phyloP scores from a whole-genome alignment of 305 asterid genomes.

The Nicotiana rustica region DNA sequence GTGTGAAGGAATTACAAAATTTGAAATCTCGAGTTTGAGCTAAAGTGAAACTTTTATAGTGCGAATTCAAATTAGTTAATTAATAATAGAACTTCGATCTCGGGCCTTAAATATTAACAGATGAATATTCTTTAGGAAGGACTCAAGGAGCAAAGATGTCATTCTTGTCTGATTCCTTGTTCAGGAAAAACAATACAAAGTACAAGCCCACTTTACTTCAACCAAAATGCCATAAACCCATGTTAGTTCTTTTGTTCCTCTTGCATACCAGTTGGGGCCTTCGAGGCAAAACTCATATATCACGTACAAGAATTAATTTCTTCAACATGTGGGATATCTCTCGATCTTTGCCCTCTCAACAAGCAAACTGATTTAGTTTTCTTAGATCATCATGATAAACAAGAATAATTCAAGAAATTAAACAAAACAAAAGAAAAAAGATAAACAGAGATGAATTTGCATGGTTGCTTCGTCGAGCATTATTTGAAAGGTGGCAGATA shows the following conservation, averaged over 20 bases:
- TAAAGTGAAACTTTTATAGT: too few relatives aligned
- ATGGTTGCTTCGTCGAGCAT: too few relatives aligned
- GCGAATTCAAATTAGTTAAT: background rate
- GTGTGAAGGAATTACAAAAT: too few relatives aligned
- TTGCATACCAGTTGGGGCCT: background rate
- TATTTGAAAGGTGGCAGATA: too few relatives aligned
- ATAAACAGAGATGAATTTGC: background rate
- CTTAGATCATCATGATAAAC: background rate
- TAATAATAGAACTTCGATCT: background rate
- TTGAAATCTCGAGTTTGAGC: too few relatives aligned
- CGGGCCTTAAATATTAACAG: background rate
- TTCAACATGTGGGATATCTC: background rate
- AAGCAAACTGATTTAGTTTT: background rate
- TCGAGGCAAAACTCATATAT: background rate
- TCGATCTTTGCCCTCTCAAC: background rate
- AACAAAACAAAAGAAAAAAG: too few relatives aligned
- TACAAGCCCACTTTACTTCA: background rate
- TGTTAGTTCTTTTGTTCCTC: background rate
- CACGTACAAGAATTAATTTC: background rate
- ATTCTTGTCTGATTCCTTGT: background rate
- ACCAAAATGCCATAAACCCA: background rate
- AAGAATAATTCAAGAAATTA: background rate
- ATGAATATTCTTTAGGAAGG: background rate
- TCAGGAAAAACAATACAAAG: too few relatives aligned
- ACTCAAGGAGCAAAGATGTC: background rate